These are phyloP conservation scores for Linnemannia hyalina DNA, from an alignment of 192 early-diverging fungal genomes.

Conservation along the genomic window DNA sequence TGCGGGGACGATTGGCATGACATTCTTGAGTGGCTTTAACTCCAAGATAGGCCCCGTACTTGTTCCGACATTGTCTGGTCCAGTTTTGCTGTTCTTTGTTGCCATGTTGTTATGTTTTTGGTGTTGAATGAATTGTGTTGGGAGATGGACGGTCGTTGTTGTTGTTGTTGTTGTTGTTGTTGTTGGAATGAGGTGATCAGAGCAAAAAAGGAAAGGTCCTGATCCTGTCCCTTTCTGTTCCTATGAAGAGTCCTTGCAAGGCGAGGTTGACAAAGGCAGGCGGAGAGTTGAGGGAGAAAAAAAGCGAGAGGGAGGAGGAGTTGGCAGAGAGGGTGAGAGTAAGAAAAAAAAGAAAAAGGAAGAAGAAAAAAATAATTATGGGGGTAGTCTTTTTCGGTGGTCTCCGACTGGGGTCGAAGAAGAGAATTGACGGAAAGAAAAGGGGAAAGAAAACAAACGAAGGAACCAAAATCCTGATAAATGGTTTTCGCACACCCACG, in stretches of 20 bases:
- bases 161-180: slow-evolving; percentile 2
- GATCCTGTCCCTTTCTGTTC: neutral
- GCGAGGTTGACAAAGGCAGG: neutral
- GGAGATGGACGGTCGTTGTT: neutral
- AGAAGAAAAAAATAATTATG: neutral
- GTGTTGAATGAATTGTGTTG: slow-evolving; percentile 3
- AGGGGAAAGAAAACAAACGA: slow-evolving; percentile 6
- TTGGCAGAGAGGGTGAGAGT: neutral
- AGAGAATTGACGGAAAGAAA: neutral
- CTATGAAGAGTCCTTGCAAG: neutral
- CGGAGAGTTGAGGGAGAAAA: neutral
- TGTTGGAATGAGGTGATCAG: slow-evolving; percentile 13
- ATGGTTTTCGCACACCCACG: neutral
- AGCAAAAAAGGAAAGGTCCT: neutral
- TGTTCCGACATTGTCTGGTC: neutral
- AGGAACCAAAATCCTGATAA: neutral
- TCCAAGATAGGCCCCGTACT: slow-evolving; percentile 18
- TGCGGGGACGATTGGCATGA: slow-evolving; percentile 55
- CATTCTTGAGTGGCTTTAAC: slow-evolving; percentile 46
- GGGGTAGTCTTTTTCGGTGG: neutral
- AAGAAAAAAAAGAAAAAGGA: neutral
- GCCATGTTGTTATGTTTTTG: neutral
- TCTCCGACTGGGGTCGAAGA: neutral
- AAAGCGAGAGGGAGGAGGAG: neutral
- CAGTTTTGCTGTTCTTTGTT: neutral